phyloP scores from a whole-genome alignment of 352 stramenopile species.

The Globisporangium emineosum region DNA sequence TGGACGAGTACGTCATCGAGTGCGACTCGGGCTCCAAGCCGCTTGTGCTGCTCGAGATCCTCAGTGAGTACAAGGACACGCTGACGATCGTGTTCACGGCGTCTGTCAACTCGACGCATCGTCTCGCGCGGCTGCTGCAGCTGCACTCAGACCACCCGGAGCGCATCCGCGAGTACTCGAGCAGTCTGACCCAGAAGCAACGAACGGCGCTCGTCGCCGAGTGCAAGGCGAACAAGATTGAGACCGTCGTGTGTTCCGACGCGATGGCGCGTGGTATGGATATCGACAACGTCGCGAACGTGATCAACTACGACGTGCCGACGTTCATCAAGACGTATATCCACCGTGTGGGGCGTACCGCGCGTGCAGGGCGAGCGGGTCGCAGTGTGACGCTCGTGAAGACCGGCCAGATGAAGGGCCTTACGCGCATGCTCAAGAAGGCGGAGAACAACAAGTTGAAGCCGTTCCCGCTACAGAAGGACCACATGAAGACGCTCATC shows the following conservation, averaged over 20 bases:
- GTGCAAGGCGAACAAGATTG: slow-evolving; percentile 60
- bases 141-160: slow-evolving; percentile 62
- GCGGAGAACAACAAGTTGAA: slow-evolving; percentile 73
- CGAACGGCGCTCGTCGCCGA: slow-evolving; percentile 70
- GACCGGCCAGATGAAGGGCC: slow-evolving; percentile 75
- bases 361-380: slow-evolving; percentile 73
- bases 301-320: slow-evolving; percentile 95
- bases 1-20: slow-evolving; percentile 90
- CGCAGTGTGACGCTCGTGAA: slow-evolving; percentile 80
- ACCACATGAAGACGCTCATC: slow-evolving; percentile 81
- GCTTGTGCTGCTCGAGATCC: slow-evolving; percentile 91
- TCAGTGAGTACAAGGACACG: slow-evolving; percentile 73
- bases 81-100: slow-evolving; percentile 95
- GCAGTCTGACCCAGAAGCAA: slow-evolving; percentile 78
- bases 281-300: slow-evolving; percentile 88
- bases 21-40: slow-evolving; percentile 95
- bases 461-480: slow-evolving; percentile 55
- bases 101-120: slow-evolving; percentile 95
- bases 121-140: slow-evolving; percentile 93
- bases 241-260: slow-evolving; percentile 90
- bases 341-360: slow-evolving; percentile 81
- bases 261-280: slow-evolving; percentile 93
- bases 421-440: slow-evolving; percentile 84
- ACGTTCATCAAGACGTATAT: slow-evolving; percentile 92
- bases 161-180: slow-evolving; percentile 78